phyloP scores from a whole-genome alignment of 2,329 filamentous ascomycete genomes.

The Colletotrichum costaricense region DNA sequence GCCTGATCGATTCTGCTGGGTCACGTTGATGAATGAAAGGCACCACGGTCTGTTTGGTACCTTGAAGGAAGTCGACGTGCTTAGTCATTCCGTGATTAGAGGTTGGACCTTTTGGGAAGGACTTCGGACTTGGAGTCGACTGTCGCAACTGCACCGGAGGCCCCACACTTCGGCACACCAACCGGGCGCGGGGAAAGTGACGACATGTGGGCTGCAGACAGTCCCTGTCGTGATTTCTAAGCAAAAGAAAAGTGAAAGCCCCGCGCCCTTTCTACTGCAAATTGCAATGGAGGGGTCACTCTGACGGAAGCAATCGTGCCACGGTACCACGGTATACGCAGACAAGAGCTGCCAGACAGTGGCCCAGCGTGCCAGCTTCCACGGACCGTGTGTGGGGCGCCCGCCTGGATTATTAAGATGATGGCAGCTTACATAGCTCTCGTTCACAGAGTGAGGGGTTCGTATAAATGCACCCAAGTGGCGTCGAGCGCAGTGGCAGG shows the following conservation, averaged over 20 bases:
- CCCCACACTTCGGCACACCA: background rate
- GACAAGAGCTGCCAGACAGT: slow-evolving; percentile 13
- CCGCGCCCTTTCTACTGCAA: background rate
- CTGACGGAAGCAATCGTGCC: slow-evolving; percentile 25
- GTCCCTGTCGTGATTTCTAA: slow-evolving; percentile 25
- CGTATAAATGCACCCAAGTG: background rate
- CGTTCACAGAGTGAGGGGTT: slow-evolving; percentile 13
- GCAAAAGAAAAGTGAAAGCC: slow-evolving; percentile 3
- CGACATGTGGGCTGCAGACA: background rate
- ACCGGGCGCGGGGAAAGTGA: background rate
- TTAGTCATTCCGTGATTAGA: background rate
- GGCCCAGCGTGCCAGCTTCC: background rate
- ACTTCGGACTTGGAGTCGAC: too few species aligned
- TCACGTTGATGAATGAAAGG: background rate
- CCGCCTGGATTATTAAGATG: slow-evolving; percentile 20
- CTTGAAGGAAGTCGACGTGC: background rate
- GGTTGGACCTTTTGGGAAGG: background rate
- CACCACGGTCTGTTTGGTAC: background rate
- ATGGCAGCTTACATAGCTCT: background rate
- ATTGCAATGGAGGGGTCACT: slow-evolving; percentile 16
- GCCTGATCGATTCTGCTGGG: background rate
- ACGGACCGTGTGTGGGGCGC: slow-evolving; percentile 5
- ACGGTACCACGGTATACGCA: background rate
- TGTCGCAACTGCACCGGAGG: background rate
- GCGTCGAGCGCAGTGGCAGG: background rate